Evolutionary conservation across 345 rosid genomes (phyloP), one percentile per base, ranked within the genome.

Genomic region (Trapa incisa): DNA sequence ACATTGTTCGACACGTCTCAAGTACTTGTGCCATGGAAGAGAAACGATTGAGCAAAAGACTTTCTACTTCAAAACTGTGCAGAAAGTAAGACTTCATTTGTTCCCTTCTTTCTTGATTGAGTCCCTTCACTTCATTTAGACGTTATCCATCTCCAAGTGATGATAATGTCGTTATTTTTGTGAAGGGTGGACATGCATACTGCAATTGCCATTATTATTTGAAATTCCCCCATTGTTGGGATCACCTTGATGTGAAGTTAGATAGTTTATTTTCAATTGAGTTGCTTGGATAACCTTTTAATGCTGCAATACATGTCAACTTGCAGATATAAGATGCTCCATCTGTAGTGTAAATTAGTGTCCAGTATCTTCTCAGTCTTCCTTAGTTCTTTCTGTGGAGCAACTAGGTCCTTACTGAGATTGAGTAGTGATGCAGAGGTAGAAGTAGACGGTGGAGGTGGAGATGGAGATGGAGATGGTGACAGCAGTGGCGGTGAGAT

Each of bases 1-100:
- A 77, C 29, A 88, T 93, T 70, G 73, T 84, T 8, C 82, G 97
- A 57, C 96, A 88, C 69, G 54, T 80, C 70, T 84, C 97, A 47
- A 70, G 71, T 62, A 74, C 52, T 73, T 73, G 67, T 70, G 64
- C 54, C 70, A 47, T 80, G 64, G 72, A 70, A 65, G 74, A 75
- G 81, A 80, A 75, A 70, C 70, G 71, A 75, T 70, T 86, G 36
- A 73, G 64, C 68, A 74, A 70, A 70, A 68, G 74, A 52, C 47
- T 53, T 63, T 41, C 69, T 71, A 61, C 77, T 63, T 52, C 76
- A 10, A 80, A 70, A 64, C 80, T 78, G 52, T 68, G 52, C 7
- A 70, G 73, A 68, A 68, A 57, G 96, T 92, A 80, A 78, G 86
- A 60, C 62, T 69, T n/a, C 56, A 33, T 58, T 3, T 47, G 17